A percentile compares a stretch with the other conserved stretches of the same genome.
Conservation (phyloP, 2,329 filamentous ascomycete genomes). For the Gliomastix tumulicola region DNA sequence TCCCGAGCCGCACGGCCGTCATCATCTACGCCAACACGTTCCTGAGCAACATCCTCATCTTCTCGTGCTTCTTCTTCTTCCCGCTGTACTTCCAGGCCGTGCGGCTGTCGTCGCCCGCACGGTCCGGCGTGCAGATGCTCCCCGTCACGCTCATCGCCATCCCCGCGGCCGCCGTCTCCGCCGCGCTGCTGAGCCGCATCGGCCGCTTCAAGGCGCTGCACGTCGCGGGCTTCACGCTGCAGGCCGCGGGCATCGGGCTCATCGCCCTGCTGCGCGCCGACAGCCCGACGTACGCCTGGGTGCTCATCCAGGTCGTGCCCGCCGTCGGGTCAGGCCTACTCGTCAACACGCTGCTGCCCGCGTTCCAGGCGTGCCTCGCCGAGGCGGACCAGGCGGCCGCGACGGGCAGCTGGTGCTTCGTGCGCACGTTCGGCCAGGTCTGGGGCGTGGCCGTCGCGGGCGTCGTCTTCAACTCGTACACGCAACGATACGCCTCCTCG, state of each 20-base stretch:
- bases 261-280: constrained; percentile 25
- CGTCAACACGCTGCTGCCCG: constrained; percentile 32
- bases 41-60: constrained; percentile 13
- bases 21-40: constrained; percentile 16
- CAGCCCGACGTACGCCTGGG: constrained; percentile 25
- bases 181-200: constrained; percentile 18
- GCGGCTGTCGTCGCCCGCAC: constrained; percentile 17
- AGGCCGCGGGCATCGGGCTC: constrained; percentile 30
- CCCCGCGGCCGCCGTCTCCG: constrained; percentile 15
- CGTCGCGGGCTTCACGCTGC: constrained; percentile 24
- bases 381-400: constrained; percentile 27
- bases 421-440: constrained; percentile 33
- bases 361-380: constrained; percentile 26
- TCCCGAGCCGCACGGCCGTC: constrained; percentile 11
- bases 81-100: constrained; percentile 41
- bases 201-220: constrained; percentile 27
- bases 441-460: constrained; percentile 38
- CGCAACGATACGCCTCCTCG: constrained; percentile 10
- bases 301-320: constrained; percentile 28
- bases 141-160: constrained; percentile 19
- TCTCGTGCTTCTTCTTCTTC: constrained; percentile 31
- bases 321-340: constrained; percentile 34
- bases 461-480: constrained; percentile 26
- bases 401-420: constrained; percentile 31
- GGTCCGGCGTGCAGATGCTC: constrained; percentile 25